Evolutionary conservation across 257 asterid genomes (phyloP).

Genomic region (Asclepias syriaca): DNA sequence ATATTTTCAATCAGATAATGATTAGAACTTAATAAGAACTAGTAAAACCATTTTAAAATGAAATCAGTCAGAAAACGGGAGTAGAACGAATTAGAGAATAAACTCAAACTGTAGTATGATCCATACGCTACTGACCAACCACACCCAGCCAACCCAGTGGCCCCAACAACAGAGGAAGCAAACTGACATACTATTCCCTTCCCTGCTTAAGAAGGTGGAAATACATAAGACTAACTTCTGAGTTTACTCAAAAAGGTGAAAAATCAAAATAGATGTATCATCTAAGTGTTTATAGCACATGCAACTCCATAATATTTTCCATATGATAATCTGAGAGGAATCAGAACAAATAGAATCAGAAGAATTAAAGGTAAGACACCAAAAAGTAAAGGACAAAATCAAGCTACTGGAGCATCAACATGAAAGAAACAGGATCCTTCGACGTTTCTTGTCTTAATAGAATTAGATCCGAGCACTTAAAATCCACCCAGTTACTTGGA

Average conservation of each 20-base stretch:
- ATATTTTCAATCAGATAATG: neutral
- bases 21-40: neutral
- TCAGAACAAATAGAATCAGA: neutral
- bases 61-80: neutral
- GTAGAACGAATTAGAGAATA: neutral
- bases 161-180: neutral
- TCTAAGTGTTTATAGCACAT: constrained; percentile 3
- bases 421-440: neutral
- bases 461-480: neutral
- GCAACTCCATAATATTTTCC: constrained; percentile 11
- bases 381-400: neutral
- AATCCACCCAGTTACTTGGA: neutral
- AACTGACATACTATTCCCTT: neutral
- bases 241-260: neutral
- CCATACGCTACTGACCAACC: neutral
- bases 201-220: neutral
- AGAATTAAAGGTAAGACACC: neutral
- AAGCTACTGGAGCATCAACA: neutral
- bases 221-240: neutral
- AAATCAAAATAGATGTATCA: neutral
- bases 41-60: neutral
- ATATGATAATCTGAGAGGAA: neutral
- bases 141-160: neutral
- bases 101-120: neutral
- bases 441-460: neutral